These are phyloP conservation scores for Yamadazyma friedrichii DNA, from an alignment of 1,139 yeast genomes.

Conservation along the genomic window DNA sequence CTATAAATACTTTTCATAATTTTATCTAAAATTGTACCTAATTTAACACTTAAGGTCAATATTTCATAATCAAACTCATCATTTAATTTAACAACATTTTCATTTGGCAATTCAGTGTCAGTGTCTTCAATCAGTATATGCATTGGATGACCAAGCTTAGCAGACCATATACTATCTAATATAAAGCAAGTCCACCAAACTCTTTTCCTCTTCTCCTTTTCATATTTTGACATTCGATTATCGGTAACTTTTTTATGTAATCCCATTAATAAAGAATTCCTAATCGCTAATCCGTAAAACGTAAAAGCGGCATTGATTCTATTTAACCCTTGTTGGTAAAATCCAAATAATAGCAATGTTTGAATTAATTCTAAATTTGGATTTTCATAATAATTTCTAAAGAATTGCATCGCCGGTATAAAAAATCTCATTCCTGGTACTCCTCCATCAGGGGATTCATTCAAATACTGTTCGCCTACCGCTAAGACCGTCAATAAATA, in stretches of 20 bases:
- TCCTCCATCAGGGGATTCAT: constrained; percentile 14
- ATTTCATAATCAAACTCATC: constrained; percentile 11
- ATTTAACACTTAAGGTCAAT: constrained; percentile 9
- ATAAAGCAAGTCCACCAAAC: constrained; percentile 17
- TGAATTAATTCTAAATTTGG: constrained; percentile 12
- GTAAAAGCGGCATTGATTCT: constrained; percentile 12
- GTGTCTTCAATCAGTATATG: constrained; percentile 12
- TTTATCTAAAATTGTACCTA: constrained; percentile 9
- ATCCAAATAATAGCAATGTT: constrained; percentile 12
- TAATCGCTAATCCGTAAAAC: constrained; percentile 14
- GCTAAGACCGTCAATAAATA: constrained; percentile 13
- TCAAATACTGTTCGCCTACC: constrained; percentile 15
- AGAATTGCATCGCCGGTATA: constrained; percentile 12
- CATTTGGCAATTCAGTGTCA: constrained; percentile 11
- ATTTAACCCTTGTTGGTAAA: constrained; percentile 15
- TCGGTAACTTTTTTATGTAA: constrained; percentile 9
- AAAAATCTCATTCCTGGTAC: constrained; percentile 17
- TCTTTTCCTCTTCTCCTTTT: constrained; percentile 11
- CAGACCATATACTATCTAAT: constrained; percentile 14
- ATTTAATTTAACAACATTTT: constrained; percentile 1
- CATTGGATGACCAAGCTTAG: constrained; percentile 14
- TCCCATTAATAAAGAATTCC: constrained; percentile 14
- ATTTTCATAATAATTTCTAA: constrained; percentile 11
- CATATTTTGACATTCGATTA: constrained; percentile 3
- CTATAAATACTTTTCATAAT: constrained; percentile 13